Evolutionary conservation across 305 asterid genomes (phyloP).

Genomic region (Rubia balearica): DNA sequence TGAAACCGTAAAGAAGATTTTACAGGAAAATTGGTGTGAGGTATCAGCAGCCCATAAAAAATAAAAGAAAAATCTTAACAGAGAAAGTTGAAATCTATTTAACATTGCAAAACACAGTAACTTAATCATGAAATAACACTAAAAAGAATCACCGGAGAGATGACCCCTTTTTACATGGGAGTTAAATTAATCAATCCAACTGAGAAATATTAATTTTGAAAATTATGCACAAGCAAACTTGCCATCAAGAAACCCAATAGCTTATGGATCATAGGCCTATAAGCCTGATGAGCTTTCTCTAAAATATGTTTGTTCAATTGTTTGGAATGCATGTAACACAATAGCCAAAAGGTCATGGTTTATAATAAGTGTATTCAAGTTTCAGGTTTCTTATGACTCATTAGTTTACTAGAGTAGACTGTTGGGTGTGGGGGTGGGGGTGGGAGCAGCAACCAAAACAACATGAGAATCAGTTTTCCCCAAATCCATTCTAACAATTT

Average conservation of each 20-base stretch:
- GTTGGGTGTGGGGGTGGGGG: too few species aligned
- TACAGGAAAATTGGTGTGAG: background rate
- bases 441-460: too few species aligned
- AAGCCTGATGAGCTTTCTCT: background rate
- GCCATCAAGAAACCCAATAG: background rate
- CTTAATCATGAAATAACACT: background rate
- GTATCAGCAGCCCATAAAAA: background rate
- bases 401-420: background rate
- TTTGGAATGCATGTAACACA: background rate
- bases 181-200: background rate
- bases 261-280: background rate
- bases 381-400: background rate
- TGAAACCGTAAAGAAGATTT: slow-evolving; percentile 6
- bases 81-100: background rate
- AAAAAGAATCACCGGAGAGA: background rate
- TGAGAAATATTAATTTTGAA: too few species aligned
- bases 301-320: background rate
- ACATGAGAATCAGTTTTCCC: background rate
- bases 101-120: background rate
- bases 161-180: background rate
- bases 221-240: background rate
- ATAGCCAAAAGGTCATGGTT: background rate
- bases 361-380: background rate
- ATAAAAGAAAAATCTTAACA: background rate
- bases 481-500: background rate